Evolutionary conservation across 495 filamentous ascomycete genomes (phyloP).

Genomic region (Penicillium flavigenum): DNA sequence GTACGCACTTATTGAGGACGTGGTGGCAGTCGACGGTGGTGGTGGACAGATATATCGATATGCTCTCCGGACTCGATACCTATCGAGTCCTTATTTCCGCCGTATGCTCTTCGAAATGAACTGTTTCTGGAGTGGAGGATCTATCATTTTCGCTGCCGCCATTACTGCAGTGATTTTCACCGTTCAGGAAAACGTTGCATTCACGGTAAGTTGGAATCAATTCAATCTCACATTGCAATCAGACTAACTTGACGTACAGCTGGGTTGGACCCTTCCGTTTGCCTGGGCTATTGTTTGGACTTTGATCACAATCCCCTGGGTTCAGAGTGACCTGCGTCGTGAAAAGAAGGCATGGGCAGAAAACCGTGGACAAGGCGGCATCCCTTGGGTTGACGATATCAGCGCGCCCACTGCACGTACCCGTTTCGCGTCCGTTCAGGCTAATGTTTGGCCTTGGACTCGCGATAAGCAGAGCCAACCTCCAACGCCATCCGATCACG

Average conservation of each 20-base stretch:
- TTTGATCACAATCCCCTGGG: constrained; percentile 65
- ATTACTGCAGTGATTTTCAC: constrained; percentile 65
- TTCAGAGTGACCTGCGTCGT: constrained; percentile 56
- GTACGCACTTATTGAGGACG: constrained; percentile 76
- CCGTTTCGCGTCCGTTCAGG: constrained; percentile 43
- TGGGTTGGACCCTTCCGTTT: constrained; percentile 70
- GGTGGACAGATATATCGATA: constrained; percentile 68
- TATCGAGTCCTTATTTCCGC: constrained; percentile 68
- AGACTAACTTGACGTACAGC: constrained; percentile 20
- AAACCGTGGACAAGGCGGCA: constrained; percentile 39
- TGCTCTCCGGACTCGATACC: constrained; percentile 63
- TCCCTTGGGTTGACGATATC: constrained; percentile 42
- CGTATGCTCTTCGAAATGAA: constrained; percentile 70
- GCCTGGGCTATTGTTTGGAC: constrained; percentile 68
- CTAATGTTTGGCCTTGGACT: constrained; percentile 33
- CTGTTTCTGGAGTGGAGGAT: constrained; percentile 71
- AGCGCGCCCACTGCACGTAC: constrained; percentile 40
- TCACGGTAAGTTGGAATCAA: constrained; percentile 55
- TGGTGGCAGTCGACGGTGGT: constrained; percentile 74
- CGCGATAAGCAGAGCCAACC: constrained; percentile 35
- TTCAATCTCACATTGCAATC: background rate
- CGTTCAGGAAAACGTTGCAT: constrained; percentile 61
- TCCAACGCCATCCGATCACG: constrained; percentile 23
- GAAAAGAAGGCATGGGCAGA: constrained; percentile 65
- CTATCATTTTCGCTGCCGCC: constrained; percentile 53